Evolutionary conservation across 257 asterid species (phyloP), one percentile per base, ranked within the genome.

Genomic region (Linderniella brevidens): DNA sequence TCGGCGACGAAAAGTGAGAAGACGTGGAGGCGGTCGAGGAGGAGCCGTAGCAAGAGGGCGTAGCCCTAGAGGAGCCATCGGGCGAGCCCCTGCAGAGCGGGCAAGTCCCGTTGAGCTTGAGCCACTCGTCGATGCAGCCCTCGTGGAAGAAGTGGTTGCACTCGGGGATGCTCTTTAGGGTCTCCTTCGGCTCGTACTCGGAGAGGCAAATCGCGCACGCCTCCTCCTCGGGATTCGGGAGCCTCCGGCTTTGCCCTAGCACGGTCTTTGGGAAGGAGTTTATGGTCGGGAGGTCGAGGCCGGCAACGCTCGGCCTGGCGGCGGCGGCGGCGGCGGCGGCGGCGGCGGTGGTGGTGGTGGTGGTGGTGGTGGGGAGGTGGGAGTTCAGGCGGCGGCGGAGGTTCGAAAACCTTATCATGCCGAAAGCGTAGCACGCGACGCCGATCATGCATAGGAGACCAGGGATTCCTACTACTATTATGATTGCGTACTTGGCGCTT

Each of bases 91-190:
- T 56, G 46, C 97, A 87, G 58, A 87, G 12, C 0, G 97, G 97
- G 32, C 97, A 87, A 7, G 73, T 69, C 1, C 83, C 90, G 8
- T 87, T 87, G 57, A 74, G 71, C 67, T 62, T 76, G 14, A 87
- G 90, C 97, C 97, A 87, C 59, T 83, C 93, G 45, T 83, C 95
- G 0, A 87, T 60, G 55, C 97, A 87, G 11, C 61, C 59, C 0
- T 58, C 78, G 37, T 87, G 97, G 54, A 72, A 87, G 58, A 66
- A 80, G 56, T 87, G 97, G 49, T 74, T 68, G 71, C 97, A 87
- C 10, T 74, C 88, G 0, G 97, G 97, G 35, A 87, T 68, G 17
- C 74, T 76, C 19, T 86, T 72, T 11, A 83, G 19, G 0, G 65
- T 76, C 58, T 87, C 95, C 52, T 74, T 78, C 0, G 97, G 69